Evolutionary conservation across 305 asterid species (phyloP).

Genomic region (Ilex paraguariensis): DNA sequence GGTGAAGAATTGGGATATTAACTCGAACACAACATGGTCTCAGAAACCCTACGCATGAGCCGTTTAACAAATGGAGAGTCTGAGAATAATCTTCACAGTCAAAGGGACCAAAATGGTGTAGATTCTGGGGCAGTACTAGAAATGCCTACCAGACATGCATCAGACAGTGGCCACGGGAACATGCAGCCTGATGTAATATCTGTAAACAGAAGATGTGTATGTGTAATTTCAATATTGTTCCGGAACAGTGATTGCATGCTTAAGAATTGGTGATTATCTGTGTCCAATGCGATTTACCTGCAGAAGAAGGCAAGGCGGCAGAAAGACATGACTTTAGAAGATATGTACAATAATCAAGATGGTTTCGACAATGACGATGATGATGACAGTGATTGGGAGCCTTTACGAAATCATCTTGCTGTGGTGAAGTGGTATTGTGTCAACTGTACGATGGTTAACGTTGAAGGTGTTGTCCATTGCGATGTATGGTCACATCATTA

Average conservation of each 20-base stretch:
- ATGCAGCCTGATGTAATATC: constrained; percentile 13
- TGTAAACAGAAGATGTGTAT: constrained; percentile 9
- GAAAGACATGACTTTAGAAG: constrained; percentile 62
- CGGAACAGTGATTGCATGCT: background rate
- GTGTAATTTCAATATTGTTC: background rate
- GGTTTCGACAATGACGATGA: constrained; percentile 71
- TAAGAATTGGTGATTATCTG: background rate
- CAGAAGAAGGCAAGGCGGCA: constrained; percentile 50
- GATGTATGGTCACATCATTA: constrained; percentile 36
- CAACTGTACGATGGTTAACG: constrained; percentile 82
- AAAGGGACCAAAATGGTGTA: constrained; percentile 11
- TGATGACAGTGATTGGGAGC: constrained; percentile 92
- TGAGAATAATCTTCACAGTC: constrained; percentile 16
- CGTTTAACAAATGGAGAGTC: constrained; percentile 21
- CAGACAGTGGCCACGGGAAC: constrained; percentile 8
- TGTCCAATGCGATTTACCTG: constrained; percentile 15
- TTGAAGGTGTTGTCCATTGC: constrained; percentile 48
- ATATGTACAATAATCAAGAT: constrained; percentile 51
- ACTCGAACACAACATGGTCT: constrained; percentile 16
- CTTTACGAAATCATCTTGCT: constrained; percentile 36
- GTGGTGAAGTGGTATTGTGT: constrained; percentile 80
- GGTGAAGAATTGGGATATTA: constrained; percentile 13
- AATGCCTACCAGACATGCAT: constrained; percentile 15
- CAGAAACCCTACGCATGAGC: constrained; percentile 18
- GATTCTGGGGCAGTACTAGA: constrained; percentile 15